Evolutionary conservation across 306 rosid species (phyloP), one percentile per base, ranked within the genome.

Genomic region (Luffa acutangula): DNA sequence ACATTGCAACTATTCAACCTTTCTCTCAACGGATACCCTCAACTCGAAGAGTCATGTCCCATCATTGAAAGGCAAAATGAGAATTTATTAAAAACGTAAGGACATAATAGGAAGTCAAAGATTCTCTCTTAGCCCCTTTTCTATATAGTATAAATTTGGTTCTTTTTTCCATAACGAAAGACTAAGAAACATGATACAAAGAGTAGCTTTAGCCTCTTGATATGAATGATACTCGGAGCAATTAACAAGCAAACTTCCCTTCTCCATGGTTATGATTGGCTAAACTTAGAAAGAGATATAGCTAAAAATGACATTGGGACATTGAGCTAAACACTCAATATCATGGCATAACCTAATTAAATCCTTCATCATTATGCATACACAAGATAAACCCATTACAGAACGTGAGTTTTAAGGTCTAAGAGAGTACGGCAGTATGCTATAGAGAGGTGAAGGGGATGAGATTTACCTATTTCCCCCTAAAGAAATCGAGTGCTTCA

Each of bases 401-500:
- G 56, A 43, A 70, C 39, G 9, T 0, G 39, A 45, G 20, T 21
- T 70, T 67, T 67, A 67, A 67, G 52, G 75, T 10, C 14, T 9
- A 8, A 9, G 31, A n/a, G 75, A 8, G 75, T 67, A 63, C 6
- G 70, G 10, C 70, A 34, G 37, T 63, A 4, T n/a, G 75, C 14
- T 42, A n/a, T 41, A 8, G 33, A 45, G 76, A 45, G 39, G 39
- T 43, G 56, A 43, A 46, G 77, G 77, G n/a, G 59, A 12, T 45
- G 53, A 81, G 73, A 12, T 39, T 21, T 21, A 79, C 75, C 88
- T 79, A 89, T 18, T 82, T 72, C 46, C 66, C 72, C 39, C 83
- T 74, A 76, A 88, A 87, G 86, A 94, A 94, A 58, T 87, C 90
- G 41, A 79, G 89, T n/a, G 98, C 97, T 54, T 91, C 91, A 4